Evolutionary conservation across 202 grass and related monocot species (phyloP).

Genomic region (Setaria viridis): DNA sequence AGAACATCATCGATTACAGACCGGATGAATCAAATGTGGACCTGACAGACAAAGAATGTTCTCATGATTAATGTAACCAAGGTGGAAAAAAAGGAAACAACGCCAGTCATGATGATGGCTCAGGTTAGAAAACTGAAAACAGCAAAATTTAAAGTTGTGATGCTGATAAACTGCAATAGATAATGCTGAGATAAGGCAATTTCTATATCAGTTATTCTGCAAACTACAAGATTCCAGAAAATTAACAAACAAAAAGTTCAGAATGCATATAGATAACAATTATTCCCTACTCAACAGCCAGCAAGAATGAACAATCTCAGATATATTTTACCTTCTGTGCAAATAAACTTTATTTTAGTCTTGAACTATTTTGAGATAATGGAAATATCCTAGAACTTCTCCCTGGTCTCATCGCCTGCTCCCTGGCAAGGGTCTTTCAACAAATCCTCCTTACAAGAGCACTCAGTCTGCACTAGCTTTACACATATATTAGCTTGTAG

Average conservation of each 20-base stretch:
- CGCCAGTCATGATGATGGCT: neutral
- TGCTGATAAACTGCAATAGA: constrained; percentile 7
- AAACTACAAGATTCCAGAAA: constrained; percentile 27
- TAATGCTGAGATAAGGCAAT: neutral
- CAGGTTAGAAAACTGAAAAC: constrained; percentile 1
- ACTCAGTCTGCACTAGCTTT: neutral
- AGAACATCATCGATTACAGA: neutral
- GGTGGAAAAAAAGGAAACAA: constrained; percentile 9
- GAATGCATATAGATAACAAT: constrained; percentile 18
- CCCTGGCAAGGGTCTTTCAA: neutral
- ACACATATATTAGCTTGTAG: constrained; percentile 14
- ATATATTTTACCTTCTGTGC: constrained; percentile 43
- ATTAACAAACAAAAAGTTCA: neutral
- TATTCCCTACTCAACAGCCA: constrained; percentile 15
- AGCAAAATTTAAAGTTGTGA: constrained; percentile 24
- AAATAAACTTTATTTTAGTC: constrained; percentile 15
- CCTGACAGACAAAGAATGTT: neutral
- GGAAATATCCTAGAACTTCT: neutral
- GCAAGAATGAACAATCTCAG: constrained; percentile 11
- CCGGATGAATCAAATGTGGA: constrained; percentile 7
- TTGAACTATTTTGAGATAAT: constrained; percentile 7
- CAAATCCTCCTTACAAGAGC: neutral
- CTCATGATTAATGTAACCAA: constrained; percentile 20
- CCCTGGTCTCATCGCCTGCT: constrained; percentile 1
- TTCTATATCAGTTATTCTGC: constrained; percentile 20